A percentile compares a stretch with the other conserved stretches of the same genome.
Conservation (phyloP, 2,329 filamentous ascomycete species). For the Aspergillus unguis region DNA sequence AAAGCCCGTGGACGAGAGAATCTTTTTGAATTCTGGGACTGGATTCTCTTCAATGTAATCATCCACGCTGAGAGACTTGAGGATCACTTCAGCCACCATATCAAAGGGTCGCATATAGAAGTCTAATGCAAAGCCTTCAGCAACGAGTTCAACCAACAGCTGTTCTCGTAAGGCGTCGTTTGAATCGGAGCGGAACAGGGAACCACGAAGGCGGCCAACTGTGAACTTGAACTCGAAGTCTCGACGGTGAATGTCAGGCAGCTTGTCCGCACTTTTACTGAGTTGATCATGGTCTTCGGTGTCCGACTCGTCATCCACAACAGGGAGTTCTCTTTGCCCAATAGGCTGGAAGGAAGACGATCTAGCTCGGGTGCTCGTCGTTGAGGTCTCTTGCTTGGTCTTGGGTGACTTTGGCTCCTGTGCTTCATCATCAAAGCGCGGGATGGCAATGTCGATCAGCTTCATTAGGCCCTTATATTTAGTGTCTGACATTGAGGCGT, state of each 20-base stretch:
- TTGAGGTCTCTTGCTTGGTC: slow-evolving; percentile 34
- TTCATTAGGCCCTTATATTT: slow-evolving; percentile 98
- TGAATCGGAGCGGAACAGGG: slow-evolving; percentile 80
- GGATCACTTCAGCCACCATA: slow-evolving; percentile 85
- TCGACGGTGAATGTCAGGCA: slow-evolving; percentile 75
- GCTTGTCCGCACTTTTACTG: slow-evolving; percentile 41
- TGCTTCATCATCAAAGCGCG: slow-evolving; percentile 64
- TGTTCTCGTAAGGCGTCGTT: slow-evolving; percentile 72
- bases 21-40: slow-evolving; percentile 88
- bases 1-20: slow-evolving; percentile 85
- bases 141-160: slow-evolving; percentile 84
- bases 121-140: slow-evolving; percentile 80
- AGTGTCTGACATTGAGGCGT: slow-evolving; percentile 85
- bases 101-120: slow-evolving; percentile 88
- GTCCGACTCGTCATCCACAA: slow-evolving; percentile 68
- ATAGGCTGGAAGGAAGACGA: slow-evolving; percentile 74
- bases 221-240: slow-evolving; percentile 97
- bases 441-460: slow-evolving; percentile 90
- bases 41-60: slow-evolving; percentile 90
- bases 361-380: slow-evolving; percentile 46
- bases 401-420: slow-evolving; percentile 33
- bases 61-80: slow-evolving; percentile 83
- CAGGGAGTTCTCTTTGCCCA: slow-evolving; percentile 68
- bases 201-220: slow-evolving; percentile 90
- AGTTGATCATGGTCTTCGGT: slow-evolving; percentile 62